These are phyloP conservation scores for Neostapfia colusana DNA, from an alignment of 176 grass and related monocot species.

Conservation along the genomic window DNA sequence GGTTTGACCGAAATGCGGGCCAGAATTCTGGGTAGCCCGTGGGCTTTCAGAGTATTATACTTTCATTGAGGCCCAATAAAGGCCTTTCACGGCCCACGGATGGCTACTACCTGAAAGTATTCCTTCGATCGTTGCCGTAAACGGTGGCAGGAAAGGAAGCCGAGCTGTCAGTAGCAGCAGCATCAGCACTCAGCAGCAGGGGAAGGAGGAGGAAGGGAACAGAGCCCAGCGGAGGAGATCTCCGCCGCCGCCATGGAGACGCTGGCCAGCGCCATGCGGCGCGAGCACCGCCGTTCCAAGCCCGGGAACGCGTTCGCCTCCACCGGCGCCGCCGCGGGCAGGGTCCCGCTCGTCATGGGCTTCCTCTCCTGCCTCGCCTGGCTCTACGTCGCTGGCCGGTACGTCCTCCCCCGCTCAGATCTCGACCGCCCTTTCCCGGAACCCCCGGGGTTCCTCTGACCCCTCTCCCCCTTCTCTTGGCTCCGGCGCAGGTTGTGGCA, in stretches of 20 bases:
- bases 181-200: no score
- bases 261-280: conserved; percentile 73
- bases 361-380: conserved; percentile 98
- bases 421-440: background rate
- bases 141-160: background rate
- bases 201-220: conserved; percentile 14
- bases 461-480: background rate
- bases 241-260: conserved; percentile 54
- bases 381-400: conserved; percentile 94
- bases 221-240: conserved; percentile 41
- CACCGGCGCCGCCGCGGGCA: conserved; percentile 40
- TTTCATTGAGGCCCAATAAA: background rate
- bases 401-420: conserved; percentile 26
- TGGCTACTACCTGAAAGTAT: background rate
- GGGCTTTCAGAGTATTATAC: no score
- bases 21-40: no score
- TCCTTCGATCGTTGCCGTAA: background rate
- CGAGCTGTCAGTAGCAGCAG: background rate
- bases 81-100: conserved; percentile 1
- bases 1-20: background rate
- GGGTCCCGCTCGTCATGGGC: conserved; percentile 68
- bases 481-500: conserved; percentile 76
- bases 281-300: conserved; percentile 65
- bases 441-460: background rate
- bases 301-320: conserved; percentile 23